A percentile compares a stretch with the other conserved stretches of the same genome.
phyloP scores from a whole-genome alignment of 1,284 basidiomycete genomes.

The Flammula alnicola region DNA sequence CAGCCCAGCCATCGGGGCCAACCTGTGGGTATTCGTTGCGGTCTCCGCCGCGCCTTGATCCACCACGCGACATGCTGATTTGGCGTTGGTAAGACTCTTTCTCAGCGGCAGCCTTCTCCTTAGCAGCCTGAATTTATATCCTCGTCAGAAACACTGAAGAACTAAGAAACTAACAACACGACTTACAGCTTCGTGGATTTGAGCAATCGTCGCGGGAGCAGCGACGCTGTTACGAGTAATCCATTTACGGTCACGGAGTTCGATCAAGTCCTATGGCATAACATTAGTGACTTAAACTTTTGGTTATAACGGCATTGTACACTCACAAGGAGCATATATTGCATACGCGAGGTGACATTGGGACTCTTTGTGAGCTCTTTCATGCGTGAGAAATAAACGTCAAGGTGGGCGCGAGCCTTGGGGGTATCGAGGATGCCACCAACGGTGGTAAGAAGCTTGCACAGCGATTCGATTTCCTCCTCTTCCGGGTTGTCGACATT shows the following conservation, averaged over 20 bases:
- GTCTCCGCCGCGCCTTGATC: conserved; percentile 87
- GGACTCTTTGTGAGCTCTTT: conserved; percentile 76
- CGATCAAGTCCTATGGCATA: conserved; percentile 79
- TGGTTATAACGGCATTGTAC: background rate
- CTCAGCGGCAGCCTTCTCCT: conserved; percentile 72
- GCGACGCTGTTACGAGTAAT: conserved; percentile 70
- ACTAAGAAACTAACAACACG: conserved; percentile 9
- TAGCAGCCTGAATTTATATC: conserved; percentile 42
- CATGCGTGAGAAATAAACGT: conserved; percentile 93
- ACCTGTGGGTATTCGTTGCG: conserved; percentile 57
- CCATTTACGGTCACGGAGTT: conserved; percentile 88
- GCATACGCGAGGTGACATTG: conserved; percentile 86
- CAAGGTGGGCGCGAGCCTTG: conserved; percentile 86
- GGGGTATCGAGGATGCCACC: conserved; percentile 80
- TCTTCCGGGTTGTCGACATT: conserved; percentile 96
- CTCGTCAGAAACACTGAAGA: conserved; percentile 16
- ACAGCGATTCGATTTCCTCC: conserved; percentile 96
- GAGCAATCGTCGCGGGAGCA: conserved; percentile 89
- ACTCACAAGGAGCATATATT: conserved; percentile 92
- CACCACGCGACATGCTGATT: conserved; percentile 61
- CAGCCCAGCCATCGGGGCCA: conserved; percentile 87
- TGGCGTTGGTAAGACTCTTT: conserved; percentile 59
- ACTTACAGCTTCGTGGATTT: conserved; percentile 86
- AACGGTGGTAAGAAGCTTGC: conserved; percentile 91
- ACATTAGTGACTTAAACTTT: background rate